Evolutionary conservation across 345 rosid species (phyloP).

Genomic region (Schrenkiella parvula): DNA sequence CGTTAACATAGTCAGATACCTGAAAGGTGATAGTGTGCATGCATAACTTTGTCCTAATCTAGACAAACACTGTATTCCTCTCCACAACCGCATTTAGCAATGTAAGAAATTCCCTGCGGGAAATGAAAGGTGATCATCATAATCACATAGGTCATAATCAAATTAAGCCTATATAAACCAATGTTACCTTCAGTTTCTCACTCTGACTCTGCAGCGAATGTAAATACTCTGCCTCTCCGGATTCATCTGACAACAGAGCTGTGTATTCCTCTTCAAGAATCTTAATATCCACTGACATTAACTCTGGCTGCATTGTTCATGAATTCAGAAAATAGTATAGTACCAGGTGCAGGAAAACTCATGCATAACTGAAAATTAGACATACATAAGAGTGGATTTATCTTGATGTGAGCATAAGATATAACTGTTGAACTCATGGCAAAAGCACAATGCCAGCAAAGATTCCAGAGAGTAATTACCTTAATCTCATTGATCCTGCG

Average conservation of each 20-base stretch:
- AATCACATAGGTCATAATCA: background rate
- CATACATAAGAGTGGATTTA: background rate
- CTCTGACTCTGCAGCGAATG: slow-evolving; percentile 49
- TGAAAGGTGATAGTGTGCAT: background rate
- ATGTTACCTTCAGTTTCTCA: slow-evolving; percentile 52
- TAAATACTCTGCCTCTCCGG: slow-evolving; percentile 50
- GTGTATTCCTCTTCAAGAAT: slow-evolving; percentile 54
- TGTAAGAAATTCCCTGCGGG: slow-evolving; percentile 53
- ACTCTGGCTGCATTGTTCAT: slow-evolving; percentile 50
- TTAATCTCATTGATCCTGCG: slow-evolving; percentile 41
- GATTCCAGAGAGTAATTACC: slow-evolving; percentile 37
- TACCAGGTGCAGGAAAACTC: background rate
- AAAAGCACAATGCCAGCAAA: slow-evolving; percentile 7
- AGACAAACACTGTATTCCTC: slow-evolving; percentile 46
- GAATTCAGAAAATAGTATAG: background rate
- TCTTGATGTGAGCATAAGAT: background rate
- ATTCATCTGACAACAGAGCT: slow-evolving; percentile 52
- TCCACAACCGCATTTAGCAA: slow-evolving; percentile 55
- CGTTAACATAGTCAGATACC: background rate
- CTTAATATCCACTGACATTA: slow-evolving; percentile 43
- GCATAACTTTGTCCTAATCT: background rate
- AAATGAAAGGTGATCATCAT: slow-evolving; percentile 19
- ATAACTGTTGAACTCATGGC: background rate
- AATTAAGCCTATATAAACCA: background rate
- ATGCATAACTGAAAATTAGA: background rate